phyloP scores from a whole-genome alignment of 306 rosid species.

The Coriaria nepalensis region DNA sequence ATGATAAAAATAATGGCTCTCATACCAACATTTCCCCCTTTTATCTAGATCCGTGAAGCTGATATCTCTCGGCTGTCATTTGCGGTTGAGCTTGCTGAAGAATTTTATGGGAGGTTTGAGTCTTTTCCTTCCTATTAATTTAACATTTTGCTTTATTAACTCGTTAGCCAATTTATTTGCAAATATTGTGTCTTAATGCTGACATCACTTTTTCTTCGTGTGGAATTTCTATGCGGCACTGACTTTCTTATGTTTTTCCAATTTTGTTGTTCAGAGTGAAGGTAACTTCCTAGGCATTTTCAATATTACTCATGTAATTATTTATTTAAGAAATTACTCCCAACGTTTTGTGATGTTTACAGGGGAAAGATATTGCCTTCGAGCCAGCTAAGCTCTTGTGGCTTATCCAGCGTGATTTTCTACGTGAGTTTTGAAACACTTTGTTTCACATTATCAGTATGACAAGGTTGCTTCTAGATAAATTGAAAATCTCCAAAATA shows the following conservation, averaged over 20 bases:
- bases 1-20: too few relatives aligned
- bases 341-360: constrained; percentile 17
- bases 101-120: constrained; percentile 89
- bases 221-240: constrained; percentile 10
- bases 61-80: constrained; percentile 89
- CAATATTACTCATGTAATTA: constrained; percentile 3
- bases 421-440: constrained; percentile 45
- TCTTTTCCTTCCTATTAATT: constrained; percentile 8
- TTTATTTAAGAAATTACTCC: constrained; percentile 4
- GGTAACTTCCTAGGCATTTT: constrained; percentile 35
- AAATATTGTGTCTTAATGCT: constrained; percentile 3
- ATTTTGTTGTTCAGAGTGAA: constrained; percentile 59
- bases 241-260: constrained; percentile 30
- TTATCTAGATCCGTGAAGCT: constrained; percentile 86
- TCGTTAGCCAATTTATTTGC: not conserved
- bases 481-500: not conserved
- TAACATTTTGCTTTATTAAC: not conserved
- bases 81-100: constrained; percentile 99
- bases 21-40: constrained; percentile 12
- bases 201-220: too few relatives aligned
- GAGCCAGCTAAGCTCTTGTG: constrained; percentile 97
- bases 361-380: constrained; percentile 97
- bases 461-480: not conserved
- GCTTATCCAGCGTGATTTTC: constrained; percentile 98
- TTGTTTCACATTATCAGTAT: not conserved